Conservation (phyloP, 805 yeast genomes). For the Yarrowia divulgata region DNA sequence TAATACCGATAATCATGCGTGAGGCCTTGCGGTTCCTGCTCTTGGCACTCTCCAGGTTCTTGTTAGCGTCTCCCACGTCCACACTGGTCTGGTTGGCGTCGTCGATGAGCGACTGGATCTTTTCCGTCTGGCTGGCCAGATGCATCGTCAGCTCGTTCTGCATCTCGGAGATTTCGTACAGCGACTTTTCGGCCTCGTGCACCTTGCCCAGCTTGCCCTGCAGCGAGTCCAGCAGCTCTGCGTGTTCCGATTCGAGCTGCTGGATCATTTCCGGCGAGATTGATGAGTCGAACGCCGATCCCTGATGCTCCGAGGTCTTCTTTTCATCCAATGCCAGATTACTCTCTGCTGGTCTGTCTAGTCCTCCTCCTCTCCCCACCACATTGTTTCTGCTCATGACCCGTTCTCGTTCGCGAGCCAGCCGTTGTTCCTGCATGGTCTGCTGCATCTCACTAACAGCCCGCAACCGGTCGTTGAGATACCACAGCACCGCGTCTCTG, state of each 20-base stretch:
- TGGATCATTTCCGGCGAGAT: slow-evolving; percentile 44
- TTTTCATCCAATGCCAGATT: background rate
- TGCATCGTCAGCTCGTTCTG: slow-evolving; percentile 79
- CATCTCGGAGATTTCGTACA: slow-evolving; percentile 70
- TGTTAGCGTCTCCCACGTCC: slow-evolving; percentile 75
- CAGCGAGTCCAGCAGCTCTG: slow-evolving; percentile 51
- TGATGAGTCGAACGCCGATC: background rate
- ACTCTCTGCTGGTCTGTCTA: background rate
- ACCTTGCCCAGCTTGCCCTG: slow-evolving; percentile 51
- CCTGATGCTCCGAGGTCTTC: too few species aligned
- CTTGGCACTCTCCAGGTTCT: slow-evolving; percentile 71
- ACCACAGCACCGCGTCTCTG: slow-evolving; percentile 52
- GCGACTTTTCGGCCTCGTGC: slow-evolving; percentile 52
- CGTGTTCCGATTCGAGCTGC: slow-evolving; percentile 51
- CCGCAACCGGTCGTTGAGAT: slow-evolving; percentile 49
- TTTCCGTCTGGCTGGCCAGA: slow-evolving; percentile 73
- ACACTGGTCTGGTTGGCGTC: slow-evolving; percentile 70
- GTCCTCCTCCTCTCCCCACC: background rate
- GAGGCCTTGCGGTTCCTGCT: slow-evolving; percentile 68
- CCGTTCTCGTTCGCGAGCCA: slow-evolving; percentile 47
- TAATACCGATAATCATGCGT: slow-evolving; percentile 60
- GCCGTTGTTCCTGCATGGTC: slow-evolving; percentile 50
- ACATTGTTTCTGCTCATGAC: slow-evolving; percentile 43
- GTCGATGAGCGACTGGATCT: slow-evolving; percentile 66
- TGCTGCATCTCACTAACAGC: slow-evolving; percentile 49